Conservation (phyloP, 2,329 filamentous ascomycete genomes). For the Aplosporella prunicola region DNA sequence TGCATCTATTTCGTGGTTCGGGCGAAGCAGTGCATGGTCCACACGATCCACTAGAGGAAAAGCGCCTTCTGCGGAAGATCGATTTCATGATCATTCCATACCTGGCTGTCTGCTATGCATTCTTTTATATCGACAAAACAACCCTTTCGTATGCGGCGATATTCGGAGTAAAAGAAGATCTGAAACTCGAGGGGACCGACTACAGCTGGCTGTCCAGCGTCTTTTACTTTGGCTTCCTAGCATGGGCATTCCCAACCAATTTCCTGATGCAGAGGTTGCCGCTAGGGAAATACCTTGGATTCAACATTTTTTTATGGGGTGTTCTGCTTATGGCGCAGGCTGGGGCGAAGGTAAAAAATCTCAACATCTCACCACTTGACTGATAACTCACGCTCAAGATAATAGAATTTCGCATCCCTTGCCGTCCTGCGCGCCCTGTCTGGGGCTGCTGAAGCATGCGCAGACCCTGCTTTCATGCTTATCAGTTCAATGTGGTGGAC, state of each 20-base stretch:
- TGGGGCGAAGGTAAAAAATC: conserved; percentile 28
- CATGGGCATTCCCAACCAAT: conserved; percentile 47
- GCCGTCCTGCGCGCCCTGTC: conserved; percentile 48
- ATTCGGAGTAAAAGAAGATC: conserved; percentile 52
- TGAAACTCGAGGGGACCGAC: conserved; percentile 47
- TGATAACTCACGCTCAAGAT: too few relatives aligned
- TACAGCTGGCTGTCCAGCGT: conserved; percentile 48
- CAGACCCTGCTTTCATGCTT: conserved; percentile 53
- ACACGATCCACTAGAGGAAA: conserved; percentile 39
- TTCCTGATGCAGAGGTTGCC: conserved; percentile 38
- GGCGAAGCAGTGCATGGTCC: conserved; percentile 37
- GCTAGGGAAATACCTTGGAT: conserved; percentile 41
- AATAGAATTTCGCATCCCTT: conserved; percentile 43
- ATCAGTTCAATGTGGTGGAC: conserved; percentile 60
- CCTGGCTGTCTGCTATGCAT: conserved; percentile 45
- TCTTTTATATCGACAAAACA: conserved; percentile 28
- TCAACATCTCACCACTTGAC: too few relatives aligned
- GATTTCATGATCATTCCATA: conserved; percentile 52
- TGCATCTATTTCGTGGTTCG: conserved; percentile 40
- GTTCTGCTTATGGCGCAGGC: conserved; percentile 29
- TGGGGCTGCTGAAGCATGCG: conserved; percentile 48
- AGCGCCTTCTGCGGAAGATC: conserved; percentile 44
- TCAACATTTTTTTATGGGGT: conserved; percentile 52
- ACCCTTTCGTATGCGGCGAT: conserved; percentile 55
- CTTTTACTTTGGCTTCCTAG: conserved; percentile 49